Evolutionary conservation across 2,329 filamentous ascomycete genomes (phyloP).

Genomic region (Achaetomium macrosporum): DNA sequence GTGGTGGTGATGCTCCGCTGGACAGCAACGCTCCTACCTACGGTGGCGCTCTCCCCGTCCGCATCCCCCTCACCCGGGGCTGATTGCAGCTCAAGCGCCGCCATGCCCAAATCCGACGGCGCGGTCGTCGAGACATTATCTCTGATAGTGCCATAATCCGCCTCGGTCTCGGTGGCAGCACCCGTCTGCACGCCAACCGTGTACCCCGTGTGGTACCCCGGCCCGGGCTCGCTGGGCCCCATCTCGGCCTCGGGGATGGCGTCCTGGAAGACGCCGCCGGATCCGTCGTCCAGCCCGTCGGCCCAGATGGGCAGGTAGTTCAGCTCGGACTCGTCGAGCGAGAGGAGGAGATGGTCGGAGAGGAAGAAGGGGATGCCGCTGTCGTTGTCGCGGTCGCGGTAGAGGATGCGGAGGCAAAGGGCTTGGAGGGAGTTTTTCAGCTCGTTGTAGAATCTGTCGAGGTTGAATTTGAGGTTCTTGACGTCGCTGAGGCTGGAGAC

Average conservation of each 20-base stretch:
- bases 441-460: conserved; percentile 9
- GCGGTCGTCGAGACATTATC: conserved; percentile 28
- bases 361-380: conserved; percentile 32
- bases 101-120: conserved; percentile 33
- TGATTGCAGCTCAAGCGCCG: conserved; percentile 30
- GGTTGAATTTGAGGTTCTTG: not conserved
- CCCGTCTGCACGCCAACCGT: conserved; percentile 26
- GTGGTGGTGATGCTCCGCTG: conserved; percentile 34
- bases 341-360: conserved; percentile 44
- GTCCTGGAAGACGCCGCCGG: conserved; percentile 43
- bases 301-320: conserved; percentile 62
- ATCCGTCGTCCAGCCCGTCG: conserved; percentile 48
- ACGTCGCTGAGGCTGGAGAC: not conserved
- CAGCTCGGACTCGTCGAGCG: conserved; percentile 51
- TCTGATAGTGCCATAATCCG: not conserved
- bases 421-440: not conserved
- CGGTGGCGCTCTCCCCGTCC: conserved; percentile 18
- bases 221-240: conserved; percentile 43
- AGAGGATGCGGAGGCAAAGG: not conserved
- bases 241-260: conserved; percentile 38
- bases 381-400: not conserved
- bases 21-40: conserved; percentile 32
- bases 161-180: conserved; percentile 22
- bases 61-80: not conserved
- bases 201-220: conserved; percentile 41